Conservation (phyloP, 2,329 filamentous ascomycete species). For the Blastomyces gilchristii region DNA sequence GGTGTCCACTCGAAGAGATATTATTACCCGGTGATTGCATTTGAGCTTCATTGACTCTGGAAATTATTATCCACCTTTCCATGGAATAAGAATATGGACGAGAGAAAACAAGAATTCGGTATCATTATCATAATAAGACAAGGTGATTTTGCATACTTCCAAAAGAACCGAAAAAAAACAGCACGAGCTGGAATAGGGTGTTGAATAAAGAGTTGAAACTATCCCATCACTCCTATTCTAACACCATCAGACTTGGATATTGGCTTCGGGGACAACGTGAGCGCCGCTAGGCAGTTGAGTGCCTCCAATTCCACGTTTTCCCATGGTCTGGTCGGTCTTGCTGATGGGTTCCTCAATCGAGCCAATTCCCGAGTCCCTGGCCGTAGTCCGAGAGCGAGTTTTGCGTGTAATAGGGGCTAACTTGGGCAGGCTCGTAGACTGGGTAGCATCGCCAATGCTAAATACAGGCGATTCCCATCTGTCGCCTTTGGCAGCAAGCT, state of each 20-base stretch:
- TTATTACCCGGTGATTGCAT: background rate
- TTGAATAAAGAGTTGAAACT: background rate
- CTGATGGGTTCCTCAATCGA: background rate
- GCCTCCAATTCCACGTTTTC: background rate
- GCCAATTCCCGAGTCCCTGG: constrained; percentile 3
- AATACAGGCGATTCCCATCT: constrained; percentile 95
- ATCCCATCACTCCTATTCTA: background rate
- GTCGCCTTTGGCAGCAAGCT: constrained; percentile 77
- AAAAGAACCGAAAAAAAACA: background rate
- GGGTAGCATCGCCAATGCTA: constrained; percentile 65
- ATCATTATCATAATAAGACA: background rate
- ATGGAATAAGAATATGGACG: background rate
- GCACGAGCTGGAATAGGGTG: background rate
- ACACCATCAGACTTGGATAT: background rate
- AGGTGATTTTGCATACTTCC: background rate
- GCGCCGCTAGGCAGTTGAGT: background rate
- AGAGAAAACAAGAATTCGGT: background rate
- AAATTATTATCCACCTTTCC: background rate
- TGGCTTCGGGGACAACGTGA: background rate
- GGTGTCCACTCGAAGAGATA: background rate
- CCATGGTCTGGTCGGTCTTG: background rate
- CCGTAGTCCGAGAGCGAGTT: constrained; percentile 37
- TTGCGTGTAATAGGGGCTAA: constrained; percentile 48
- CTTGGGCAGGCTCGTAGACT: constrained; percentile 60
- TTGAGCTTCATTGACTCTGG: background rate